Evolutionary conservation across 305 asterid species (phyloP).

Genomic region (Solanum hybrid): DNA sequence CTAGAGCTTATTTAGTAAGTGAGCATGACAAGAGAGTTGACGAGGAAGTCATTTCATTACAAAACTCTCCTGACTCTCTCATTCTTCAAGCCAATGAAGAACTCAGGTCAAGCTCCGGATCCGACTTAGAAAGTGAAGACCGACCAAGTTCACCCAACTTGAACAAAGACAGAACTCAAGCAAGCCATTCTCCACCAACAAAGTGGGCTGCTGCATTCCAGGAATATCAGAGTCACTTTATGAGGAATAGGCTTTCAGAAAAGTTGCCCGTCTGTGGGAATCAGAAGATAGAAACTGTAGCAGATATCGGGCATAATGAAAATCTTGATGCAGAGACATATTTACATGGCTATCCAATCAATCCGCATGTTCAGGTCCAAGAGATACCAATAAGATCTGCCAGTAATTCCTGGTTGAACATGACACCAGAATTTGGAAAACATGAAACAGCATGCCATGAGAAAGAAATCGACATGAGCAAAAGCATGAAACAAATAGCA

Average conservation of each 20-base stretch:
- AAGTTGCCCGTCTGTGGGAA: constrained; percentile 18
- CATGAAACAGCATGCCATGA: constrained; percentile 28
- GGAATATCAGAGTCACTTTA: constrained; percentile 24
- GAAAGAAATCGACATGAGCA: constrained; percentile 26
- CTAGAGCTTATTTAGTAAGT: constrained; percentile 18
- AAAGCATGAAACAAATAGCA: constrained; percentile 21
- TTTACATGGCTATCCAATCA: constrained; percentile 20
- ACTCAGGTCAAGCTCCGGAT: constrained; percentile 69
- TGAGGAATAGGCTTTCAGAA: constrained; percentile 16
- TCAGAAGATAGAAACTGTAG: constrained; percentile 32
- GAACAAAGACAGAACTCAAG: constrained; percentile 23
- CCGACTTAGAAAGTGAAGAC: constrained; percentile 70
- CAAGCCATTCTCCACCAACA: constrained; percentile 25
- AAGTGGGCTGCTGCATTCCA: constrained; percentile 33
- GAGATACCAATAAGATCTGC: constrained; percentile 27
- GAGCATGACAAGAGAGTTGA: constrained; percentile 30
- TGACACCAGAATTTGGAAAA: constrained; percentile 30
- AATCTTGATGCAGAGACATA: constrained; percentile 12
- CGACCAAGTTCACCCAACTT: constrained; percentile 27
- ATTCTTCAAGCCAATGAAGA: constrained; percentile 58
- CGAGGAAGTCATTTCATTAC: constrained; percentile 69
- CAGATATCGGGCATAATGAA: constrained; percentile 16
- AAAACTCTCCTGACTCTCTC: constrained; percentile 67
- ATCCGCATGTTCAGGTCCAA: constrained; percentile 13
- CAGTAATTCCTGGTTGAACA: constrained; percentile 27